Evolutionary conservation across 306 rosid species (phyloP), one percentile per base, ranked within the genome.

Genomic region (Medicago ruthenica): DNA sequence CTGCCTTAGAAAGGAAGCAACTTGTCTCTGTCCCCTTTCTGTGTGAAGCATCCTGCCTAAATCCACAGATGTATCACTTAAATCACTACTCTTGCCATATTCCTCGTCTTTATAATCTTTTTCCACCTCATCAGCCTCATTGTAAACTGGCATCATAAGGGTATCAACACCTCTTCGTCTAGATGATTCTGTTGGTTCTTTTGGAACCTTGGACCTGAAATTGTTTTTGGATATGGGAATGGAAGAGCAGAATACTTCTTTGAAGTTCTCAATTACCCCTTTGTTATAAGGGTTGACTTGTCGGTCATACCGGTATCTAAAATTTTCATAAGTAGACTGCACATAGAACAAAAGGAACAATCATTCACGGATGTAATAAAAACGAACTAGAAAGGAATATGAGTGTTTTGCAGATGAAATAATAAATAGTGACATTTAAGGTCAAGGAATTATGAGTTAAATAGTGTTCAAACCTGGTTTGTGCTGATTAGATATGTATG

Each of bases 241-340:
- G 11, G 74, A 71, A 18, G 87, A 70, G 83, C 87, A 88, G 77
- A 90, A 88, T 64, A 80, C 59, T 83, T 88, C 91, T 73, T 41
- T 64, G 83, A 90, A 83, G 81, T 90, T 90, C 70, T 58, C 7
- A 34, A 67, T 8, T 71, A 86, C 68, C 61, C 93, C 96, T 71
- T 55, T 86, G 81, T 87, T 76, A 55, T 75, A 82, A 41, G 96
- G 93, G 77, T 90, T 88, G 74, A 39, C 83, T 64, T 80, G 81
- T 58, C 57, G 83, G 60, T 87, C 89, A 55, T 87, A 88, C 11
- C 93, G 89, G 80, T 88, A 87, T 85, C 87, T 88, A 72, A 86
- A 90, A 75, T 90, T 88, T 83, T 90, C 96, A 51, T 88, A 90
- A 59, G 96, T 90, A 64, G 96, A 85, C 96, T 90, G 89, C 83